Evolutionary conservation across 2,329 filamentous ascomycete genomes (phyloP).

Genomic region (Talaromyces sp.): DNA sequence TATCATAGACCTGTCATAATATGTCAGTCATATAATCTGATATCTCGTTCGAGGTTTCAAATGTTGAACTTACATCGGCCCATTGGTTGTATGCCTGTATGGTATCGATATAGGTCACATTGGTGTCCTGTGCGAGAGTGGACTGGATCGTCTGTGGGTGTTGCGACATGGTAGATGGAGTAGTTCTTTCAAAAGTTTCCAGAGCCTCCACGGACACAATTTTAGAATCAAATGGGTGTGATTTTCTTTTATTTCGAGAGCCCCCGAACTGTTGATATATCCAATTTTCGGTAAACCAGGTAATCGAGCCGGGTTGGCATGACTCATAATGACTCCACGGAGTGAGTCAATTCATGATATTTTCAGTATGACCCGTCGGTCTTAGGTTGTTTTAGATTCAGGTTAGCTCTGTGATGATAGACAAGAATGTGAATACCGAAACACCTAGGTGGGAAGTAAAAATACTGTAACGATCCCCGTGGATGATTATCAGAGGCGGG

Average conservation of each 20-base stretch:
- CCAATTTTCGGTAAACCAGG: too few species aligned
- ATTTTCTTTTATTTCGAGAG: not conserved
- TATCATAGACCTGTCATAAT: conserved; percentile 54
- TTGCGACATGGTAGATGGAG: conserved; percentile 12
- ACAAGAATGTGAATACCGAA: too few species aligned
- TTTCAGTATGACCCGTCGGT: not conserved
- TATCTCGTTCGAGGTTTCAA: not conserved
- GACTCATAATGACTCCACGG: not conserved
- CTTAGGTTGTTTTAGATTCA: not conserved
- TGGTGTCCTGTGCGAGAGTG: conserved; percentile 4
- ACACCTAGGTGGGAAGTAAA: too few species aligned
- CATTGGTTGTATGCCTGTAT: conserved; percentile 39
- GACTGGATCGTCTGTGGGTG: conserved; percentile 15
- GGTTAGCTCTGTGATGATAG: too few species aligned
- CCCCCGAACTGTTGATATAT: not conserved
- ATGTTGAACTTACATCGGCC: conserved; percentile 29
- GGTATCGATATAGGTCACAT: conserved; percentile 31
- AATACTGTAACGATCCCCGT: too few species aligned
- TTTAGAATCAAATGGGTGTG: not conserved
- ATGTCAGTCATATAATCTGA: not conserved
- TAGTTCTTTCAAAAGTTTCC: not conserved
- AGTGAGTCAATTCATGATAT: not conserved
- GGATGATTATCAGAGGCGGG: not conserved
- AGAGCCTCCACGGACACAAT: too few species aligned
- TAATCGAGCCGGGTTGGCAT: not conserved